Evolutionary conservation across 176 grass and related monocot genomes (phyloP), one percentile per base, ranked within the genome.

Genomic region (Rhynchospora tenuis): DNA sequence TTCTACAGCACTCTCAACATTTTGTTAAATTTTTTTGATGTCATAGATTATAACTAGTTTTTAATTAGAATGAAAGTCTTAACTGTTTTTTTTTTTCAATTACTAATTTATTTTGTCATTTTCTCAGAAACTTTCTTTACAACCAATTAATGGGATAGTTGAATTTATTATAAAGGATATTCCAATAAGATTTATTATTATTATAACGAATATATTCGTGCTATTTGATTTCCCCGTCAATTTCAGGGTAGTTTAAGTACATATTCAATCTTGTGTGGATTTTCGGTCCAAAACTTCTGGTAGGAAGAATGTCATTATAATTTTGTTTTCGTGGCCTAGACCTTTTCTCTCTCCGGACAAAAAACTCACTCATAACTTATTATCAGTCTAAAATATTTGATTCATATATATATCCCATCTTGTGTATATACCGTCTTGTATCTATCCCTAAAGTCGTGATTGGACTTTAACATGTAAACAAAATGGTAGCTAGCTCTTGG

Each of bases 241-340:
- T 64, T 64, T 81, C 79, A 48, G 5, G 19, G 79, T 66, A 9
- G 79, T 81, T 81, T 1, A 81, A 65, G 45, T 65, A 65, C 20
- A 81, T 66, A 50, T 82, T 82, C 79, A 82, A 65, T 51, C 33
- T 65, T 26, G 14, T 82, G 29, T 22, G 26, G 1, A 47, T 24
- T 81, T 79, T 13, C 24, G 7, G 24, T 60, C 58, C 27, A 28
- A 65, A 48, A 9, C 26, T 47, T 82, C 50, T 66, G 79, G 59
- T 81, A 51, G 79, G 79, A 81, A 46, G 16, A 24, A 23, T 27
- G 79, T 81, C 79, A 38, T 26, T 43, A 1, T 81, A 64, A 24
- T 62, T 44, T 65, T 74, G 71, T 16, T 14, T 44, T 80, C 33
- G 24, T 46, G 31, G 43, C n/a, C 64, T 46, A 38, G 15, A 12